A percentile compares a stretch with the other conserved stretches of the same genome.
Conservation (phyloP, 176 grass and related monocot genomes). For the Areca catechu region DNA sequence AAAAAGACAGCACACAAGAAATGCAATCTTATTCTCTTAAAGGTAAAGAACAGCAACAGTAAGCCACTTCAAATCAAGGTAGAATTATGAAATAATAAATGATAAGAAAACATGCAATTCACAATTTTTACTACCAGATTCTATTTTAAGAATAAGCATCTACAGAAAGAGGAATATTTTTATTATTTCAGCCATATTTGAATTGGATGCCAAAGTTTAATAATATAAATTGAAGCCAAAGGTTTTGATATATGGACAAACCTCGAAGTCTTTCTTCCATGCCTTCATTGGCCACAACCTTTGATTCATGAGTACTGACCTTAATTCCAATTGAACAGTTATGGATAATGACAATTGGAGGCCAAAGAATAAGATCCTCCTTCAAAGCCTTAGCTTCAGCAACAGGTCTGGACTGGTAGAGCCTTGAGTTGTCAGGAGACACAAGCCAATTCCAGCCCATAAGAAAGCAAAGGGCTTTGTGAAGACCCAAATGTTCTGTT, state of each 20-base stretch:
- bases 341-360: conserved; percentile 72
- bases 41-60: no score
- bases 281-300: conserved; percentile 36
- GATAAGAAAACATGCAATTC: no score
- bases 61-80: no score
- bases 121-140: no score
- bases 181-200: no score
- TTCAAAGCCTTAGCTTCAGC: conserved; percentile 55
- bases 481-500: conserved; percentile 78
- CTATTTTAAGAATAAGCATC: no score
- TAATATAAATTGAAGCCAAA: not conserved
- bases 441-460: conserved; percentile 88
- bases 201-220: no score
- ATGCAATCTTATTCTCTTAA: no score
- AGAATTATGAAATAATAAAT: no score
- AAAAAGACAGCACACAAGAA: no score
- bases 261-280: conserved; percentile 64
- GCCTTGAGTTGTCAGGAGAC: conserved; percentile 61
- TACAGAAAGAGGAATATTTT: no score
- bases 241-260: conserved; percentile 23
- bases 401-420: conserved; percentile 36
- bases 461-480: conserved; percentile 85
- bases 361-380: conserved; percentile 81
- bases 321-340: conserved; percentile 41
- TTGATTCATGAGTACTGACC: conserved; percentile 19